Percentiles rank a stretch among this genome's conserved stretches.
These are phyloP conservation scores for Penicillium salamii DNA, from an alignment of 495 filamentous ascomycete species.

Conservation along the genomic window DNA sequence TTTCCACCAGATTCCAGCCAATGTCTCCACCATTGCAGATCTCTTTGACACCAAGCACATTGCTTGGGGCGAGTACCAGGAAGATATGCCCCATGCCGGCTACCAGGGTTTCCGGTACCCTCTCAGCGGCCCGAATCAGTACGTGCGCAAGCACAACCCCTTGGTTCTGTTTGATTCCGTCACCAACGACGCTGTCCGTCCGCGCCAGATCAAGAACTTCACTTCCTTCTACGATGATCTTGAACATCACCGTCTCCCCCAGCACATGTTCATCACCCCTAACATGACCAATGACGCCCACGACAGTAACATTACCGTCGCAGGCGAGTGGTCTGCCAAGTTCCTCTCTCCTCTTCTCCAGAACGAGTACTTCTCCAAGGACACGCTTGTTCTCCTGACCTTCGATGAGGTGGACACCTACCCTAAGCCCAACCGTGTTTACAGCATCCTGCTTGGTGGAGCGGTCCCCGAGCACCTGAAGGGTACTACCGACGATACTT, in stretches of 20 bases:
- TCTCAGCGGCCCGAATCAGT: slow-evolving; percentile 53
- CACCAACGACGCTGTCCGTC: slow-evolving; percentile 49
- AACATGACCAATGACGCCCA: slow-evolving; percentile 77
- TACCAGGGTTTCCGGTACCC: slow-evolving; percentile 57
- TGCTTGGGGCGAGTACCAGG: slow-evolving; percentile 68
- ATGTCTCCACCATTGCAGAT: slow-evolving; percentile 67
- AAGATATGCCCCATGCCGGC: slow-evolving; percentile 66
- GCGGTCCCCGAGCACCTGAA: slow-evolving; percentile 55
- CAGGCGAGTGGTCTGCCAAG: slow-evolving; percentile 52
- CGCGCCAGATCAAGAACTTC: slow-evolving; percentile 65
- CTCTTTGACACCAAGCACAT: slow-evolving; percentile 66
- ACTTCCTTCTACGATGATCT: slow-evolving; percentile 61
- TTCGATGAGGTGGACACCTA: slow-evolving; percentile 68
- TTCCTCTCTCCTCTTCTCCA: slow-evolving; percentile 63
- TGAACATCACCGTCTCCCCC: slow-evolving; percentile 55
- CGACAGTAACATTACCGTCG: slow-evolving; percentile 61
- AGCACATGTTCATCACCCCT: slow-evolving; percentile 74
- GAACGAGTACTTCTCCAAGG: slow-evolving; percentile 64
- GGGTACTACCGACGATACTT: slow-evolving; percentile 61
- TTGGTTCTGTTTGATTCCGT: slow-evolving; percentile 59
- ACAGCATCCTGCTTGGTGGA: slow-evolving; percentile 63
- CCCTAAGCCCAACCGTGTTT: slow-evolving; percentile 52
- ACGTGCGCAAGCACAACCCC: slow-evolving; percentile 79
- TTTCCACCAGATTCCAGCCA: slow-evolving; percentile 53
- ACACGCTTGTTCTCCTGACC: slow-evolving; percentile 65